A percentile compares a stretch with the other conserved stretches of the same genome.
phyloP scores from a whole-genome alignment of 2,329 filamentous ascomycete genomes.

The Alternaria sp. region DNA sequence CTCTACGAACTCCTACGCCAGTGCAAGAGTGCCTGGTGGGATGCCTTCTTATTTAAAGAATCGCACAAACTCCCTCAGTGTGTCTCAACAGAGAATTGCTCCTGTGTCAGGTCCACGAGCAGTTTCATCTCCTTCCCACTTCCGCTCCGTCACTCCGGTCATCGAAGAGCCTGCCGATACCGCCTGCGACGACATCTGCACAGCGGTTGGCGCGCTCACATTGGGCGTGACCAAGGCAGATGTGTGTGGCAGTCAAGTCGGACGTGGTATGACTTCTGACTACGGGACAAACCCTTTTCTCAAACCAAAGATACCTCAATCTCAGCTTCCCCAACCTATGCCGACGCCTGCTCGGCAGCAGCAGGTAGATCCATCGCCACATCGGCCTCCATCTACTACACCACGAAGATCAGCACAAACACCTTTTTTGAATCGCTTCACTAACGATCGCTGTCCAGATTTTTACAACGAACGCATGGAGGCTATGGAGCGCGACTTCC shows the following conservation, averaged over 20 bases:
- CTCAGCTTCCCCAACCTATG: conserved; percentile 38
- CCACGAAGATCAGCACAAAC: conserved; percentile 54
- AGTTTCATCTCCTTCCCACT: conserved; percentile 38
- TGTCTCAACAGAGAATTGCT: conserved; percentile 25
- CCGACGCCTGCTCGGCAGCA: conserved; percentile 33
- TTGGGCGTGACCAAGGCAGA: conserved; percentile 36
- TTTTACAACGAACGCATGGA: conserved; percentile 82
- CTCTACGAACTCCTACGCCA: conserved; percentile 46
- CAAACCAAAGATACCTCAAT: conserved; percentile 29
- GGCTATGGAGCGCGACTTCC: conserved; percentile 77
- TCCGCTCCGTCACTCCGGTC: conserved; percentile 34
- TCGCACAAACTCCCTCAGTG: conserved; percentile 31
- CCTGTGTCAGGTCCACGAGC: conserved; percentile 29
- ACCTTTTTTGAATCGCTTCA: conserved; percentile 73
- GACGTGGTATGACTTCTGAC: conserved; percentile 42
- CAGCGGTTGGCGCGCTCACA: conserved; percentile 36
- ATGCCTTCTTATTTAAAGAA: conserved; percentile 26
- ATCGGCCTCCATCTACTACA: conserved; percentile 29
- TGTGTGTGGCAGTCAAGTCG: conserved; percentile 29
- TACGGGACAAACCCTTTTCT: conserved; percentile 38
- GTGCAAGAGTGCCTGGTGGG: conserved; percentile 45
- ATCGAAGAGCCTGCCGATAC: conserved; percentile 43
- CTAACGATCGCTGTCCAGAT: conserved; percentile 73
- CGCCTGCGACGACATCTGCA: conserved; percentile 41
- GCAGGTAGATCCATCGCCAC: conserved; percentile 20